Conservation (phyloP, 108 stramenopile genomes). For the Cyclotella cryptica region DNA sequence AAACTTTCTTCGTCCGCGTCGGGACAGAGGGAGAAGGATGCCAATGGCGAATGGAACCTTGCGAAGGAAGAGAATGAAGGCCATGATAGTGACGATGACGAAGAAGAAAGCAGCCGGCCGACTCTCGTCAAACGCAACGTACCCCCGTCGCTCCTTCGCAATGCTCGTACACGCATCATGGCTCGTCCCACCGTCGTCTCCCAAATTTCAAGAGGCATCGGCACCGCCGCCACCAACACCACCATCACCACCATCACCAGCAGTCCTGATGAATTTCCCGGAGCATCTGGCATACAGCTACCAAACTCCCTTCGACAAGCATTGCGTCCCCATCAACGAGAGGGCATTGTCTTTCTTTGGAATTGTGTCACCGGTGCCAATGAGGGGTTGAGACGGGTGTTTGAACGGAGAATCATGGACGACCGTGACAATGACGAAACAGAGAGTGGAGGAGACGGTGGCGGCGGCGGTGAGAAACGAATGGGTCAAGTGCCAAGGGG, state of each 20-base stretch:
- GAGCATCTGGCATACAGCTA: neutral
- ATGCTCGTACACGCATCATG: neutral
- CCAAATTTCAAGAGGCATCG: neutral
- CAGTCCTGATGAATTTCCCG: neutral
- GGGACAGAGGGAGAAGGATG: conserved; percentile 33
- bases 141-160: conserved; percentile 1
- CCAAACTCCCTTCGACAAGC: conserved; percentile 56
- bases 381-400: conserved; percentile 22
- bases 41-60: conserved; percentile 29
- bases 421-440: neutral
- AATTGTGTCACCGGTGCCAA: conserved; percentile 69
- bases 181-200: neutral
- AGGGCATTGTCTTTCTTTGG: conserved; percentile 79
- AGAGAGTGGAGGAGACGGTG: conserved; percentile 1
- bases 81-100: neutral
- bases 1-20: conserved; percentile 14
- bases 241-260: neutral
- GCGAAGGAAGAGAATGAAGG: neutral
- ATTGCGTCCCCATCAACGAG: conserved; percentile 72
- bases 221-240: neutral
- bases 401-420: neutral
- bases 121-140: neutral
- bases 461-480: neutral
- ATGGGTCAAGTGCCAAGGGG: conserved; percentile 52
- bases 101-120: too few species aligned